Percentiles rank a stretch among this genome's conserved stretches.
Evolutionary conservation across 306 rosid genomes (phyloP).

Genomic region (Myrica gale): DNA sequence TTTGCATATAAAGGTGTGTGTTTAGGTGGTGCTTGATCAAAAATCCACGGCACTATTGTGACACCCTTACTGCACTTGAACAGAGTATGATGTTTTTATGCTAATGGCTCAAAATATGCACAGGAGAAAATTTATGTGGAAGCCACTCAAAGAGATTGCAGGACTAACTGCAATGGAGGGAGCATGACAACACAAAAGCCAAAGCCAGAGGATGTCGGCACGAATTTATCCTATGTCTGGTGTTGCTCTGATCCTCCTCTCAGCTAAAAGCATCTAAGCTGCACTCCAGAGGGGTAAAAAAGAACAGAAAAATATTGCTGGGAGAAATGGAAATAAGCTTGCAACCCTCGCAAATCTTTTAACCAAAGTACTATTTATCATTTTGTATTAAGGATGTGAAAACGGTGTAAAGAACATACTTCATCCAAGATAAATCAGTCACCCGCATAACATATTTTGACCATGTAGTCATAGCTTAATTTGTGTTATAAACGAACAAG

Average conservation of each 20-base stretch:
- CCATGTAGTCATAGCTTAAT: too few species aligned
- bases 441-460: neutral
- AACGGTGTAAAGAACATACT: neutral
- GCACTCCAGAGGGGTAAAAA: neutral
- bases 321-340: too few species aligned
- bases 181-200: slow-evolving; percentile 20
- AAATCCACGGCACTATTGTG: neutral
- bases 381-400: neutral
- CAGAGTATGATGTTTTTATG: neutral
- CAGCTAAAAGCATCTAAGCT: slow-evolving; percentile 21
- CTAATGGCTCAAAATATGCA: slow-evolving; percentile 1
- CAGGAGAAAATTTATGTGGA: slow-evolving; percentile 93
- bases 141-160: slow-evolving; percentile 75
- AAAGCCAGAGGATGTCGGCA: slow-evolving; percentile 3
- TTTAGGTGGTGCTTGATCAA: too few species aligned
- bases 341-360: too few species aligned
- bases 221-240: neutral
- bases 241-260: slow-evolving; percentile 1
- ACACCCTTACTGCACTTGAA: neutral
- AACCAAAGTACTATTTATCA: too few species aligned
- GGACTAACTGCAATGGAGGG: slow-evolving; percentile 49
- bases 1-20: neutral
- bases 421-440: slow-evolving; percentile 12
- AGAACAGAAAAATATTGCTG: too few species aligned
- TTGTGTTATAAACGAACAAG: too few species aligned